Evolutionary conservation across 257 asterid genomes (phyloP), one percentile per base, ranked within the genome.

Genomic region (Paulownia fortunei): DNA sequence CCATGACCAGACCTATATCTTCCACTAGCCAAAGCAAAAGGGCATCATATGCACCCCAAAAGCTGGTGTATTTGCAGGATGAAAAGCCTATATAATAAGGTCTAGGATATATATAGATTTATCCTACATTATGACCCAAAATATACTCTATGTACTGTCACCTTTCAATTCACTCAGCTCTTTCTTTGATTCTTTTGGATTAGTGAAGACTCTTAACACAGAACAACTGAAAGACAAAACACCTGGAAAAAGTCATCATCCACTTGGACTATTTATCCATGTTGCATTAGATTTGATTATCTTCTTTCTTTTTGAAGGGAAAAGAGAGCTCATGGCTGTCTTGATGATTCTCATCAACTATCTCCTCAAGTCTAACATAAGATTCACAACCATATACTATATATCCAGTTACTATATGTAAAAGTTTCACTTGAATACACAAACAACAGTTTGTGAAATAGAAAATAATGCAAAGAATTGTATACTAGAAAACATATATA

Each of bases 21-120:
- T 90, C 92, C 88, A 88, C 89, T 89, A 81, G 78, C 81, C 85
- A 84, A 89, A 86, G 89, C 79, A 83, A 89, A 86, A 84, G 87
- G 84, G 87, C 68, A 87, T 88, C 86, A 81, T 84, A 82, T 86
- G 87, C 89, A 89, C 80, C 84, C 89, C 71, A 81, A 88, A 89
- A 89, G 93, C 90, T 79, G 88, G 76, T 80, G 69, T 85, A 64
- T 88, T 86, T 88, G 87, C 88, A 81, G 77, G 74, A 86, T 80
- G 77, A 80, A 85, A 89, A 83, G 85, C 86, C 90, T 83, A 83
- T 65, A 47, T 79, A 46, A 39, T 41, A 74, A 58, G n/a, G n/a
- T n/a, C n/a, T 30, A 59, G 73, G 61, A 68, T 55, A 72, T 79
- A 79, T 59, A 30, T 49, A 60, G 39, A 36, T 30, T 51, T 67